Conservation (phyloP, 192 early-diverging fungal genomes). For the Geosiphon pyriformis region DNA sequence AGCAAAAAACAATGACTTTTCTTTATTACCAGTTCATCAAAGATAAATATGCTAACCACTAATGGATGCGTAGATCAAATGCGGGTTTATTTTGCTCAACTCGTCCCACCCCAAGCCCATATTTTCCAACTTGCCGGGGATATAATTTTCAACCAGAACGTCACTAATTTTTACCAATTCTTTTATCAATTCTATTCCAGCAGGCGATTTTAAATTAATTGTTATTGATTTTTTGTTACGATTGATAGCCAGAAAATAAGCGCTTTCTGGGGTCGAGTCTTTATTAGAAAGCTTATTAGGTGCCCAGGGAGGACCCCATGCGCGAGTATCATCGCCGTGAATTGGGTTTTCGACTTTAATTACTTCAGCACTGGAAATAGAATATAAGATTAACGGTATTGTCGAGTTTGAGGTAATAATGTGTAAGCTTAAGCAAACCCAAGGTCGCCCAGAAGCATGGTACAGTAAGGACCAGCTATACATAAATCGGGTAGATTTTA, state of each 20-base stretch:
- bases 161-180: constrained; percentile 66
- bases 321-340: constrained; percentile 82
- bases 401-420: background rate
- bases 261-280: constrained; percentile 51
- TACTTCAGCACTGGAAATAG: constrained; percentile 61
- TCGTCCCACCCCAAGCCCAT: constrained; percentile 75
- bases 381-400: background rate
- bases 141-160: constrained; percentile 87
- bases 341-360: constrained; percentile 86
- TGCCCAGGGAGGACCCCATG: constrained; percentile 76
- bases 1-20: background rate
- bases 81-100: constrained; percentile 60
- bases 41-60: too few relatives aligned
- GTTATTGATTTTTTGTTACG: constrained; percentile 90
- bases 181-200: constrained; percentile 58
- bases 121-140: constrained; percentile 78
- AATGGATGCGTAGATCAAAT: constrained; percentile 84
- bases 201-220: constrained; percentile 69
- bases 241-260: constrained; percentile 90
- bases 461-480: constrained; percentile 71
- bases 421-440: constrained; percentile 34
- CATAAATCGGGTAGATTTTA: background rate
- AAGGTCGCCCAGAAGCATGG: constrained; percentile 73
- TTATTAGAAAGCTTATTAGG: constrained; percentile 31
- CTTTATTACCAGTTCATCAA: background rate